Evolutionary conservation across 2,329 filamentous ascomycete genomes (phyloP).

Genomic region (Trichoderma afroharzianum): DNA sequence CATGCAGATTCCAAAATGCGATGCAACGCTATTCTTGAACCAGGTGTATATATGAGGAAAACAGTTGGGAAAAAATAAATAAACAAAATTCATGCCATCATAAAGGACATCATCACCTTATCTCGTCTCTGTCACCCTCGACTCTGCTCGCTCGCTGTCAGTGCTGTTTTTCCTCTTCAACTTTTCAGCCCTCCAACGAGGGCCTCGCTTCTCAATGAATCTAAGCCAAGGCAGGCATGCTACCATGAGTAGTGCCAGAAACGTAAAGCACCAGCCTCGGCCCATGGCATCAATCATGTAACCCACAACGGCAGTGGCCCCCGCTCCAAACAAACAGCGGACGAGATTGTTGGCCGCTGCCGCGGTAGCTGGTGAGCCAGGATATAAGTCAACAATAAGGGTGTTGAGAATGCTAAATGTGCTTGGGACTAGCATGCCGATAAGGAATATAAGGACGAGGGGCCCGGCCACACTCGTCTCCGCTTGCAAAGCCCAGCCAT

Average conservation of each 20-base stretch:
- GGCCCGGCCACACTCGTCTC: slow-evolving; percentile 52
- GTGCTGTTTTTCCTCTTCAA: slow-evolving; percentile 33
- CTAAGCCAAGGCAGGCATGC: slow-evolving; percentile 47
- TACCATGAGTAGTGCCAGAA: slow-evolving; percentile 51
- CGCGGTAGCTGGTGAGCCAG: slow-evolving; percentile 56
- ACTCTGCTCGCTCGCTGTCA: background rate
- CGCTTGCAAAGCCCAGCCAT: slow-evolving; percentile 55
- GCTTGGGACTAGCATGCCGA: slow-evolving; percentile 56
- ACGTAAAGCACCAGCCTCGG: slow-evolving; percentile 59
- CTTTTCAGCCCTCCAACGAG: slow-evolving; percentile 50
- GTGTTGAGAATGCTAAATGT: slow-evolving; percentile 62
- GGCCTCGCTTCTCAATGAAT: slow-evolving; percentile 47
- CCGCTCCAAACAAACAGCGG: slow-evolving; percentile 59
- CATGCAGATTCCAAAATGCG: slow-evolving; percentile 12
- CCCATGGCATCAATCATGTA: slow-evolving; percentile 56
- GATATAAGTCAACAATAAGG: slow-evolving; percentile 61
- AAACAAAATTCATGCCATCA: background rate
- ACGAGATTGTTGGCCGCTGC: slow-evolving; percentile 63
- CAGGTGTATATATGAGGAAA: slow-evolving; percentile 1
- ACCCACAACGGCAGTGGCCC: slow-evolving; percentile 56
- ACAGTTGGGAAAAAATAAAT: background rate
- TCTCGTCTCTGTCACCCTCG: background rate
- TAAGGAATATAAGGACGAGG: slow-evolving; percentile 53
- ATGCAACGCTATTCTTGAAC: background rate
- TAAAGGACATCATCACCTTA: background rate